Conservation (phyloP, 139 green algal genomes). For the Yamagishiella unicocca region DNA sequence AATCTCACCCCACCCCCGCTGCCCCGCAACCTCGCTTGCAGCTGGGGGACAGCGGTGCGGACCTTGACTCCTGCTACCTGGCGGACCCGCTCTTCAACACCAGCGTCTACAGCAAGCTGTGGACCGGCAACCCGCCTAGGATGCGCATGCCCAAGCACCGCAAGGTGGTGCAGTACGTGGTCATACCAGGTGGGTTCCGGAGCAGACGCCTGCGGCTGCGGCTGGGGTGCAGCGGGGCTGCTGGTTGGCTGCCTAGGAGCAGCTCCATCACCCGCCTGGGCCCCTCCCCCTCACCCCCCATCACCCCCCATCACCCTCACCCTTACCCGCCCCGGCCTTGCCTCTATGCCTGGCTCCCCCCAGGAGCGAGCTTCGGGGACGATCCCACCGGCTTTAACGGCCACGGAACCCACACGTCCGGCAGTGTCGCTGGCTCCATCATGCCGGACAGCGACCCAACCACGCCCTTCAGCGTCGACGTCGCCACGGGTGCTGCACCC, state of each 20-base stretch:
- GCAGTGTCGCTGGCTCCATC: neutral
- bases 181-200: neutral
- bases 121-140: neutral
- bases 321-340: neutral
- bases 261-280: too few relatives aligned
- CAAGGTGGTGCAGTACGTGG: slow-evolving; percentile 14
- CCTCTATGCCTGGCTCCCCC: too few relatives aligned
- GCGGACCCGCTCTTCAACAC: neutral
- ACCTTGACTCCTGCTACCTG: slow-evolving; percentile 22
- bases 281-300: neutral
- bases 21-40: neutral
- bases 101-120: neutral
- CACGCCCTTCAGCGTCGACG: neutral
- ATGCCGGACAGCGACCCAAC: neutral
- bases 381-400: neutral
- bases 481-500: neutral
- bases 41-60: neutral
- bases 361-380: too few relatives aligned
- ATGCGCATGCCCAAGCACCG: neutral
- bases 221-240: neutral
- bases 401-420: slow-evolving; percentile 17
- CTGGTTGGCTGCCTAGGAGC: neutral
- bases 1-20: neutral
- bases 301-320: neutral
- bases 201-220: neutral